Percentiles rank a stretch among this genome's conserved stretches.
phyloP scores from a whole-genome alignment of 441 rosid genomes.

The Populus hybrid region DNA sequence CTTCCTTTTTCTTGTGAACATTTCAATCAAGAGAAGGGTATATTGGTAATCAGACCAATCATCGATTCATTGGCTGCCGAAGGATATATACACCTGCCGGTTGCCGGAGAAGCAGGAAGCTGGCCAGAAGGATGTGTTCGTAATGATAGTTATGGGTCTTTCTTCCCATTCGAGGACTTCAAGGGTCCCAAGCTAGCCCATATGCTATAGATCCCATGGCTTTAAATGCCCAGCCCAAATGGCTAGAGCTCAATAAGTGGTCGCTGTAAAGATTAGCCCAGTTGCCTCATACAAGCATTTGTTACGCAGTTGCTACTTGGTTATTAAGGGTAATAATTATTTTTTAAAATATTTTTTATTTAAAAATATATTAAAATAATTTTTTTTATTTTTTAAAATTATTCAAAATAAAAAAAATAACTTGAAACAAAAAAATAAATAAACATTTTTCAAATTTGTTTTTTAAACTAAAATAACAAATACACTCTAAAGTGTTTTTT shows the following conservation, averaged over 20 bases:
- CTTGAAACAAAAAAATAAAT: too few relatives aligned
- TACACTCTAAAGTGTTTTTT: too few relatives aligned
- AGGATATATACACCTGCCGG: constrained; percentile 9
- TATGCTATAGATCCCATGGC: background rate
- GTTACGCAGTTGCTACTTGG: too few relatives aligned
- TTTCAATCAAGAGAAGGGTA: constrained; percentile 46
- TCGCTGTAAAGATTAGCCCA: background rate
- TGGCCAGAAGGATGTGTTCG: background rate
- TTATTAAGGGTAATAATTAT: too few relatives aligned
- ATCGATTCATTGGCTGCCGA: constrained; percentile 43
- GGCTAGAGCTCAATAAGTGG: background rate
- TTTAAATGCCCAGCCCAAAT: background rate
- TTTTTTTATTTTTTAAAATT: too few relatives aligned
- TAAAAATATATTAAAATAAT: too few relatives aligned
- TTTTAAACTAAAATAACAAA: too few relatives aligned
- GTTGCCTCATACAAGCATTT: too few relatives aligned
- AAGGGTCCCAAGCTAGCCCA: background rate
- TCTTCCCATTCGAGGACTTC: too few relatives aligned
- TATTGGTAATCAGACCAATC: constrained; percentile 53
- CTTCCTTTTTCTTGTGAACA: constrained; percentile 46
- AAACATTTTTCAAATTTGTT: too few relatives aligned
- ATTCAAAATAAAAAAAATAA: too few relatives aligned
- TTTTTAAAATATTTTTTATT: too few relatives aligned
- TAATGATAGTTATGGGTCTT: background rate
- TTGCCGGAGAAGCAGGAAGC: background rate